Base-by-base conservation (phyloP, 768 basidiomycete species). In the Pisolithus microcarpus region DNA sequence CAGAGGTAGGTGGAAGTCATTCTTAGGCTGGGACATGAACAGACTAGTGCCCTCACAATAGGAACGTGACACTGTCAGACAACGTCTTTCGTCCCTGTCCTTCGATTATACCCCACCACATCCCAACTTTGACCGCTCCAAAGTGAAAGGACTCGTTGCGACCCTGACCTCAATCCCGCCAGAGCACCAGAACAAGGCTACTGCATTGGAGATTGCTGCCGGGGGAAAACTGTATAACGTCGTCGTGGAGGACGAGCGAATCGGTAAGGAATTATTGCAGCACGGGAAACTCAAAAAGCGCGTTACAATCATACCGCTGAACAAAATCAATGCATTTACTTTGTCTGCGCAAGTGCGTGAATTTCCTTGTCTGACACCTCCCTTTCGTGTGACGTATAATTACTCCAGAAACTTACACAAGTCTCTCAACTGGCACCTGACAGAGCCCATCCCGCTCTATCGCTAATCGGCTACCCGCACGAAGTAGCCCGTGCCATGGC, bases 251-350 rank as follows among this genome's bases (percentile, higher is more conserved):
- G 84, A 95, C 61, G 93, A 97, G 68, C 78, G 78, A 50, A 81
- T 94, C 42, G 94, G 92, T 26, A 88, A 87, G 58, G 82, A 87
- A 26, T 76, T 98, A 23, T 71, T 98, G 43, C 79, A 87, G 62
- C 81, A 86, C 43, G 84, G 85, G 8, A 72, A 74, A 45, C 79
- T 98, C 58, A 85, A 81, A 72, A 91, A 87, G 67, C 82, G 93
- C 18, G 88, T 95, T 18, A 96, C 92, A 0, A 82, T 96, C 66
- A 92, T 98, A 57, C 95, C 95, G 0, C 72, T 99, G 44, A 95
- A 85, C 67, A 95, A 92, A 72, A 94, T 99, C 61, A 81, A 79
- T 48, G 75, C 82, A 1, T 79, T 75, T 58, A 77, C 65, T 38
- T 71, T 81, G 48, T 61, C 73, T 4, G 66, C 73, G 4, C 70